Conservation (phyloP, 2,329 filamentous ascomycete genomes). For the Nakataea oryzae region DNA sequence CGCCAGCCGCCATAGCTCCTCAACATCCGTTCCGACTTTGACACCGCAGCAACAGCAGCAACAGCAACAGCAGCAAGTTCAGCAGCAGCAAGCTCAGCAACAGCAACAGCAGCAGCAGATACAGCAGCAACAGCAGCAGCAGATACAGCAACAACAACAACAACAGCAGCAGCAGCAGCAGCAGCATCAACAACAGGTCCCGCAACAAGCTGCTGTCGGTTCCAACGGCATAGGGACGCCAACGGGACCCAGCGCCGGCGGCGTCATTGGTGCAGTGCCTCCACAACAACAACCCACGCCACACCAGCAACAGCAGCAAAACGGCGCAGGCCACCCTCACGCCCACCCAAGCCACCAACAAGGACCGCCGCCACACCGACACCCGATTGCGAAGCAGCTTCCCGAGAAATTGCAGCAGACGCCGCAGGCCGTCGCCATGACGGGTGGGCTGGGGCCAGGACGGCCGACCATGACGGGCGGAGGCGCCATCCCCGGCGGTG, state of each 20-base stretch:
- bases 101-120: slow-evolving; percentile 17
- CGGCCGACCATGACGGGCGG: slow-evolving; percentile 81
- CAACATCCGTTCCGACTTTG: slow-evolving; percentile 11
- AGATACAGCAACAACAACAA: slow-evolving; percentile 4
- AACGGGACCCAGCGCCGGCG: slow-evolving; percentile 3
- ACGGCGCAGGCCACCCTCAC: slow-evolving; percentile 16
- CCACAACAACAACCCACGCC: slow-evolving; percentile 6
- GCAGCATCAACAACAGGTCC: slow-evolving; percentile 17
- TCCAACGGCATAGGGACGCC: slow-evolving; percentile 14
- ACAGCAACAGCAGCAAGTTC: slow-evolving; percentile 16
- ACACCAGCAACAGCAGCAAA: slow-evolving; percentile 7
- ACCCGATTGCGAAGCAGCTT: slow-evolving; percentile 75
- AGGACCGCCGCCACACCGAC: slow-evolving; percentile 43
- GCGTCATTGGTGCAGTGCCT: slow-evolving; percentile 16
- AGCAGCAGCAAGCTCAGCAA: slow-evolving; percentile 13
- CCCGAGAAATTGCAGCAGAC: slow-evolving; percentile 55
- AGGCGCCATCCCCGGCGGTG: slow-evolving; percentile 64
- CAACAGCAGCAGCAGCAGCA: slow-evolving; percentile 11
- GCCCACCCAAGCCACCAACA: slow-evolving; percentile 13
- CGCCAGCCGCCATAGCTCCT: slow-evolving; percentile 13
- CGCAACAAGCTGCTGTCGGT: slow-evolving; percentile 6
- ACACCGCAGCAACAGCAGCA: slow-evolving; percentile 6
- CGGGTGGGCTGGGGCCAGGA: slow-evolving; percentile 47
- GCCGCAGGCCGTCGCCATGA: slow-evolving; percentile 63
- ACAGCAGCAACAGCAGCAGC: too few species aligned